Evolutionary conservation across 495 filamentous ascomycete species (phyloP).

Genomic region (Podospora comata): DNA sequence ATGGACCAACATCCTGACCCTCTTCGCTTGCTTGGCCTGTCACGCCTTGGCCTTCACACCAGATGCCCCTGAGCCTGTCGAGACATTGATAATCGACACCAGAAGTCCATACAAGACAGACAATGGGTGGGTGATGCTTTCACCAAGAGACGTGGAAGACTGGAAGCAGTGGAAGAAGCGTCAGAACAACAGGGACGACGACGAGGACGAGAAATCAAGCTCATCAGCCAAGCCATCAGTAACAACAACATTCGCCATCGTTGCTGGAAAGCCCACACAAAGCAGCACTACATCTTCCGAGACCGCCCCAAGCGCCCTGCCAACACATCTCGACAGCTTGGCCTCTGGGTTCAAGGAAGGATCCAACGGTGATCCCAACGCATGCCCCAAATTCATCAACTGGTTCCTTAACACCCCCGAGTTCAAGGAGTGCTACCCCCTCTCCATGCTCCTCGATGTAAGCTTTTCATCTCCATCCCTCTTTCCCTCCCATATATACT

Average conservation of each 20-base stretch:
- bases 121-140: constrained; percentile 41
- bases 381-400: constrained; percentile 67
- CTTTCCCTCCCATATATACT: constrained; percentile 11
- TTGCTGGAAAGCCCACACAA: constrained; percentile 34
- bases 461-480: constrained; percentile 15
- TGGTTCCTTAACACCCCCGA: constrained; percentile 59
- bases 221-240: constrained; percentile 22
- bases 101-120: constrained; percentile 32
- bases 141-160: constrained; percentile 32
- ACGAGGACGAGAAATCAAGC: background rate
- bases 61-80: constrained; percentile 29
- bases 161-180: constrained; percentile 18
- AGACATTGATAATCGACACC: constrained; percentile 38
- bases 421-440: constrained; percentile 66
- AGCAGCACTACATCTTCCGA: constrained; percentile 24
- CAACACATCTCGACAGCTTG: constrained; percentile 69
- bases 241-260: constrained; percentile 38
- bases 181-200: background rate
- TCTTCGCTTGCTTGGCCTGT: constrained; percentile 36
- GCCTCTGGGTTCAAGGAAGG: constrained; percentile 62
- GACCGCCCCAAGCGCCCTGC: constrained; percentile 49
- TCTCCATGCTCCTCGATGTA: constrained; percentile 70
- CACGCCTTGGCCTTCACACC: constrained; percentile 29
- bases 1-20: constrained; percentile 34
- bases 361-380: constrained; percentile 33